phyloP scores from a whole-genome alignment of 345 rosid genomes.

The Rhizophora apiculata region DNA sequence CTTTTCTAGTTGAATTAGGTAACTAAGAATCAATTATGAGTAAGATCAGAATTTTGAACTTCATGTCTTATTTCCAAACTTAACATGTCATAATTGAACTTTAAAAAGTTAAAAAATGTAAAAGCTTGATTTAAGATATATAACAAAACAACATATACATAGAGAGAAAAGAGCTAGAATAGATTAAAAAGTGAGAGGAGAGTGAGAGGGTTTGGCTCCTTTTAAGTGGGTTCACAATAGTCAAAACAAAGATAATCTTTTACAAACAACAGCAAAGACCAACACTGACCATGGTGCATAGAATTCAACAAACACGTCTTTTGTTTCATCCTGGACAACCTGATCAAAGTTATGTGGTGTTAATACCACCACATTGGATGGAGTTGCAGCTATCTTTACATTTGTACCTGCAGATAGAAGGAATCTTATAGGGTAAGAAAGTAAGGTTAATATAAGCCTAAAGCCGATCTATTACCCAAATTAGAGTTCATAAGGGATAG shows the following conservation, averaged over 20 bases:
- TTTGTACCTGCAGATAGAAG: slow-evolving; percentile 62
- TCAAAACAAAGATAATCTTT: not conserved
- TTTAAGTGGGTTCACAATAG: not conserved
- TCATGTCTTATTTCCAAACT: no score
- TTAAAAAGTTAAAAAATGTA: no score
- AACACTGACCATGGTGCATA: slow-evolving; percentile 88
- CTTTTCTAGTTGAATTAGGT: no score
- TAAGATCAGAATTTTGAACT: no score
- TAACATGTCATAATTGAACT: no score
- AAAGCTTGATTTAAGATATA: no score
- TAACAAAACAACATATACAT: not conserved
- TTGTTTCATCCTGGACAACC: slow-evolving; percentile 74
- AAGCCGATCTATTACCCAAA: no score
- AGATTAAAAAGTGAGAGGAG: not conserved
- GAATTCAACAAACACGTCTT: slow-evolving; percentile 93
- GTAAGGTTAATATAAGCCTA: no score
- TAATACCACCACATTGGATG: slow-evolving; percentile 72
- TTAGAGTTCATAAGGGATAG: no score
- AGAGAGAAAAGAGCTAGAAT: not conserved
- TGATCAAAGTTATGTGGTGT: slow-evolving; percentile 71
- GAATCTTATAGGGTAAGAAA: no score
- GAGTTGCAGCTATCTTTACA: slow-evolving; percentile 75
- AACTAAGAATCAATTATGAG: no score
- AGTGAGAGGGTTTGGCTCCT: not conserved
- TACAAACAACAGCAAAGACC: not conserved